Conservation (phyloP, 352 stramenopile species). For the Phytophthora megakarya region DNA sequence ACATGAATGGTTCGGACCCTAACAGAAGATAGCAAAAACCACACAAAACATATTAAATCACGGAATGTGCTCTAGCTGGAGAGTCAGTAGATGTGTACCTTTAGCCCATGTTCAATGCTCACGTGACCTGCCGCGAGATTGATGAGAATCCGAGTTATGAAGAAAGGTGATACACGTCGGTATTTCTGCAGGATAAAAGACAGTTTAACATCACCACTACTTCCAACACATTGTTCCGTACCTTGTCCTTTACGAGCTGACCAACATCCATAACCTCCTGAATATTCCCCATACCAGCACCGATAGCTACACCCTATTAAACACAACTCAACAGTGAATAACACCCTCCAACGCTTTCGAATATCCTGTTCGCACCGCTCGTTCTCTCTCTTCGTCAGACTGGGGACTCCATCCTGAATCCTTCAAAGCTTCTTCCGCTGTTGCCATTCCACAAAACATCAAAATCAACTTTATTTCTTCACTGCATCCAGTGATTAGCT, state of each 20-base stretch:
- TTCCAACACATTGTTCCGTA: constrained; percentile 15
- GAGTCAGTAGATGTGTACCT: constrained; percentile 53
- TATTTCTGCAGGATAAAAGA: constrained; percentile 60
- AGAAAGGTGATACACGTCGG: constrained; percentile 92
- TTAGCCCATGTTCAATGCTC: constrained; percentile 90
- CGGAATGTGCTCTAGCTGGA: too few species aligned
- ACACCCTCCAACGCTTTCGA: not conserved
- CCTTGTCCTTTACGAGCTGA: constrained; percentile 65
- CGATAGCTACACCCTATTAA: constrained; percentile 81
- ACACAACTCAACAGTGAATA: constrained; percentile 1
- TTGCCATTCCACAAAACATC: constrained; percentile 6
- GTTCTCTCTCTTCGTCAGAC: constrained; percentile 69
- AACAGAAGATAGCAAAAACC: not conserved
- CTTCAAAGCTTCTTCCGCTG: constrained; percentile 80
- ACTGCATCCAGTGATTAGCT: not conserved
- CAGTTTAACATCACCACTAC: not conserved
- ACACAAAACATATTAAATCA: not conserved
- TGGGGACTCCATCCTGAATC: constrained; percentile 70
- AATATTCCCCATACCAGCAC: constrained; percentile 87
- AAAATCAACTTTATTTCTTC: constrained; percentile 2
- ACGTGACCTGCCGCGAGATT: constrained; percentile 94
- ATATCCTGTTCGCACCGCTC: constrained; percentile 43
- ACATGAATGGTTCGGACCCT: constrained; percentile 97
- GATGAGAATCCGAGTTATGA: constrained; percentile 93
- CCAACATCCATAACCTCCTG: constrained; percentile 85